Evolutionary conservation across 1,139 yeast genomes (phyloP).

Genomic region (Spathaspora sp.): DNA sequence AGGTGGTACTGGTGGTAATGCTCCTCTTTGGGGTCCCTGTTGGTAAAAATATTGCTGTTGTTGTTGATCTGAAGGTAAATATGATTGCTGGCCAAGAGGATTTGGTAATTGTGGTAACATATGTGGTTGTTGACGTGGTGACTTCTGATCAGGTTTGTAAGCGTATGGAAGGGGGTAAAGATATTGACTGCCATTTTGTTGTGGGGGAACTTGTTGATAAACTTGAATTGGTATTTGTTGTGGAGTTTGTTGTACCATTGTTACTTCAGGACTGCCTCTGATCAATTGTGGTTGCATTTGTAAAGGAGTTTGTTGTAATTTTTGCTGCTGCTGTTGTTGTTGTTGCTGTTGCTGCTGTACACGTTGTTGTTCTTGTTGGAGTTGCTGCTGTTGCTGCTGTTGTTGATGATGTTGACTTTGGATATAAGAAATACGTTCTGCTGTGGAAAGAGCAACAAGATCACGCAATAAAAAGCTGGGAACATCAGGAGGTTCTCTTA

Average conservation of each 20-base stretch:
- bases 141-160: constrained; percentile 19
- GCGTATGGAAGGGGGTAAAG: constrained; percentile 20
- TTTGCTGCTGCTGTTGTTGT: constrained; percentile 13
- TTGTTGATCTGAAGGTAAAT: constrained; percentile 16
- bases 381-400: constrained; percentile 10
- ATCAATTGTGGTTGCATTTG: constrained; percentile 15
- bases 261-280: constrained; percentile 9
- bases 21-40: constrained; percentile 15
- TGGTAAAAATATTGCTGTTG: constrained; percentile 24
- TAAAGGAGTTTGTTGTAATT: constrained; percentile 12
- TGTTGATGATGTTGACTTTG: constrained; percentile 22
- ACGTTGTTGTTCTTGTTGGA: constrained; percentile 8
- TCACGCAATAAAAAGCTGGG: constrained; percentile 49
- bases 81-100: constrained; percentile 11
- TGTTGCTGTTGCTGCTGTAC: constrained; percentile 10
- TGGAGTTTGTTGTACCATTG: constrained; percentile 13
- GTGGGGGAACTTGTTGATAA: constrained; percentile 11
- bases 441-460: constrained; percentile 43
- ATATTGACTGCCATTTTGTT: constrained; percentile 11
- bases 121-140: constrained; percentile 22
- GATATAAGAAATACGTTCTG: constrained; percentile 40
- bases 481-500: constrained; percentile 51
- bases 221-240: constrained; percentile 16
- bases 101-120: constrained; percentile 21
- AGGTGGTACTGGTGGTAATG: constrained; percentile 19